Evolutionary conservation across 768 basidiomycete genomes (phyloP).

Genomic region (Mycena haematopus): DNA sequence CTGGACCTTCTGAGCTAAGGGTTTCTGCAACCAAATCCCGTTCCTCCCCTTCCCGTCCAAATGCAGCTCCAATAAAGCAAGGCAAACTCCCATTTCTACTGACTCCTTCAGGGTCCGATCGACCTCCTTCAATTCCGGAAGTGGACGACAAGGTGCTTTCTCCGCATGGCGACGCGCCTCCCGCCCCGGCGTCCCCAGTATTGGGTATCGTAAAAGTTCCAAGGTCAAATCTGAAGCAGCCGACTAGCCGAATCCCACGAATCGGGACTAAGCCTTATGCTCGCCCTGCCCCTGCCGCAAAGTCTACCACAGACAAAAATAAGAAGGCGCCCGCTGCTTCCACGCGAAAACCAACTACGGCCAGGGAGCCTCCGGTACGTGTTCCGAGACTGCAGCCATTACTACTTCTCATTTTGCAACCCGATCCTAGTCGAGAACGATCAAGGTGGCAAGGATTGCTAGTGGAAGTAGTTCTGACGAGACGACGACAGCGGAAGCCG

Average conservation of each 20-base stretch:
- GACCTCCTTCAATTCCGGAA: constrained; percentile 11
- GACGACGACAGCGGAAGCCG: constrained; percentile 17
- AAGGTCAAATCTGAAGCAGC: constrained; percentile 54
- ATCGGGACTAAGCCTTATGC: constrained; percentile 65
- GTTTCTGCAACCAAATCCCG: constrained; percentile 15
- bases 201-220: constrained; percentile 42
- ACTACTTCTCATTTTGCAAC: background rate
- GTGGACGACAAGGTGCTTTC: constrained; percentile 7
- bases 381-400: background rate
- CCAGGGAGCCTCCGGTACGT: constrained; percentile 15
- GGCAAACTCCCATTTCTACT: constrained; percentile 29
- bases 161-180: constrained; percentile 6
- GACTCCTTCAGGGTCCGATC: constrained; percentile 19
- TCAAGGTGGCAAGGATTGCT: constrained; percentile 13
- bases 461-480: constrained; percentile 24
- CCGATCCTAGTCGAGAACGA: constrained; percentile 9
- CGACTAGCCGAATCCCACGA: constrained; percentile 66
- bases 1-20: constrained; percentile 16
- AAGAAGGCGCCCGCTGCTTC: constrained; percentile 11
- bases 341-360: constrained; percentile 6
- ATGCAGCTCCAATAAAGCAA: constrained; percentile 22
- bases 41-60: constrained; percentile 23
- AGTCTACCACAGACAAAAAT: constrained; percentile 17
- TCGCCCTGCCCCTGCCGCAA: constrained; percentile 39
- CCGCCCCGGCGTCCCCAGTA: constrained; percentile 22